Percentiles rank a stretch among this genome's conserved stretches.
Conservation (phyloP, 495 filamentous ascomycete species). For the Halenospora varia region DNA sequence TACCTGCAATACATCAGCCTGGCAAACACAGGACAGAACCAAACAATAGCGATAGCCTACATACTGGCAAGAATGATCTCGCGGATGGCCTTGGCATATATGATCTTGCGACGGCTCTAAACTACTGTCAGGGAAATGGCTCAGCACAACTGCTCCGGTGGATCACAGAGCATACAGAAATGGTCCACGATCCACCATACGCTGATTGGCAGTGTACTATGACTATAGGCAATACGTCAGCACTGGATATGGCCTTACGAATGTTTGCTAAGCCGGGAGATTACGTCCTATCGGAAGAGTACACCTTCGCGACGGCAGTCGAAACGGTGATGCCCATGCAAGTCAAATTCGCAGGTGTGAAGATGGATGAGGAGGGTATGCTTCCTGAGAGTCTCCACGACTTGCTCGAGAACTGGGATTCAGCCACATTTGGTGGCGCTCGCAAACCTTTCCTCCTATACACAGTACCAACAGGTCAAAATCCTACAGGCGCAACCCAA, state of each 20-base stretch:
- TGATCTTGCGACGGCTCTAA: constrained; percentile 43
- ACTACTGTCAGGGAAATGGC: constrained; percentile 85
- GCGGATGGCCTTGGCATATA: constrained; percentile 58
- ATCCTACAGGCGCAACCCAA: constrained; percentile 88
- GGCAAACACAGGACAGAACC: constrained; percentile 61
- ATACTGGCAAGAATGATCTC: constrained; percentile 81
- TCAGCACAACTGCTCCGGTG: constrained; percentile 83
- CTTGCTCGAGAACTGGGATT: constrained; percentile 24
- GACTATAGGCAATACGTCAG: constrained; percentile 73
- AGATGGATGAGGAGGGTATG: constrained; percentile 76
- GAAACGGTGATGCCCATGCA: constrained; percentile 80
- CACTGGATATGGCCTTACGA: constrained; percentile 71
- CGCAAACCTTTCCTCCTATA: constrained; percentile 75
- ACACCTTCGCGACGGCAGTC: constrained; percentile 76
- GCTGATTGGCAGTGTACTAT: constrained; percentile 76
- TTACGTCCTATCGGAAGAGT: constrained; percentile 76
- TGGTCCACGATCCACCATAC: constrained; percentile 72
- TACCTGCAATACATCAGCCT: constrained; percentile 63
- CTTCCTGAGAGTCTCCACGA: constrained; percentile 42
- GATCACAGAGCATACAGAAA: constrained; percentile 89
- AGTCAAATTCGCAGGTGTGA: constrained; percentile 61
- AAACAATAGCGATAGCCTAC: constrained; percentile 47
- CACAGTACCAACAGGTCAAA: constrained; percentile 84
- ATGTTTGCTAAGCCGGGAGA: constrained; percentile 73
- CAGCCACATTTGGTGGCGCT: constrained; percentile 43